Percentiles rank a stretch among this genome's conserved stretches.
Evolutionary conservation across 257 asterid genomes (phyloP).

Genomic region (Nicotiana paniculata): DNA sequence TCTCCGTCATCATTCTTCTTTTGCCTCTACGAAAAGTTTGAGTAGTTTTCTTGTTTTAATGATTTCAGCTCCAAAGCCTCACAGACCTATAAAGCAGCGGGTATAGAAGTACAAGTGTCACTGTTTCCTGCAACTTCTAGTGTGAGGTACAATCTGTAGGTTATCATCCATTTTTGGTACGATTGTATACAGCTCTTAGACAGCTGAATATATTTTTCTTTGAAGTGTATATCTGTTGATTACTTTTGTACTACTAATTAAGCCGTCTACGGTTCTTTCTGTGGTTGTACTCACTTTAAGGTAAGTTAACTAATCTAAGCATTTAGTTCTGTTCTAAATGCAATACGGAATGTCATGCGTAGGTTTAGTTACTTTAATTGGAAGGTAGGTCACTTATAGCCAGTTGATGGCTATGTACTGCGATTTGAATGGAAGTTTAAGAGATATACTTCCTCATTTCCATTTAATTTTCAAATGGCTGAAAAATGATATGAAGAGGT

Average conservation of each 20-base stretch:
- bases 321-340: background rate
- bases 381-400: background rate
- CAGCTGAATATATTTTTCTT: background rate
- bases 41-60: background rate
- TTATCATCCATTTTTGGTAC: background rate
- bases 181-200: background rate
- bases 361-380: too few species aligned
- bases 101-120: background rate
- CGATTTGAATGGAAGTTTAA: background rate
- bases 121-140: background rate
- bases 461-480: background rate
- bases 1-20: background rate
- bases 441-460: background rate
- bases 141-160: background rate
- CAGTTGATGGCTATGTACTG: background rate
- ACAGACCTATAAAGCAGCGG: constrained; percentile 36
- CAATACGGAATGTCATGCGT: background rate
- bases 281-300: background rate
- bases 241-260: background rate
- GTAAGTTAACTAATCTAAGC: background rate
- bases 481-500: background rate
- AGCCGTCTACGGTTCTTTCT: background rate
- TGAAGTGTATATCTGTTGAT: background rate
- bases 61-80: constrained; percentile 69
- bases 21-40: background rate